Evolutionary conservation across 176 grass and related monocot species (phyloP).

Genomic region (sorghum (Sorghum bicolor)): DNA sequence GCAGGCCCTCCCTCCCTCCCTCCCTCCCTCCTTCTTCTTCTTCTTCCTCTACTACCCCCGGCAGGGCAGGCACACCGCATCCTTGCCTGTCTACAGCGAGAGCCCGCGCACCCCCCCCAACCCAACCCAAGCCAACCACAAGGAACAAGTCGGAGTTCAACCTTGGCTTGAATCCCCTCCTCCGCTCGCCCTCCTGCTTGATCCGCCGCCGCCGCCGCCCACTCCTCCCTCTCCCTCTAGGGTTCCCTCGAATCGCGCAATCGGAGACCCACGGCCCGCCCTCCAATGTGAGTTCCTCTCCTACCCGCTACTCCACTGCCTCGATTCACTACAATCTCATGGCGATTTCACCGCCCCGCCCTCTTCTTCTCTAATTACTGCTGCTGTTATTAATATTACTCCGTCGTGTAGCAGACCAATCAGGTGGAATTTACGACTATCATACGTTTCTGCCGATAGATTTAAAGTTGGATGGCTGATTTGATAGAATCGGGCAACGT

Average conservation of each 20-base stretch:
- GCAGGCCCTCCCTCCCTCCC: no score
- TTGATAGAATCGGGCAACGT: not conserved
- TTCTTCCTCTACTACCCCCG: no score
- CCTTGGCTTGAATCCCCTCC: not conserved
- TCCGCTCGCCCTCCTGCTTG: not conserved
- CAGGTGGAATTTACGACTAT: not conserved
- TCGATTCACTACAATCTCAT: not conserved
- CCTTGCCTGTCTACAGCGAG: no score
- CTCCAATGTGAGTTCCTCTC: slow-evolving; percentile 40
- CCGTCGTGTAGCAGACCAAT: not conserved
- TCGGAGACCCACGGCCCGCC: not conserved
- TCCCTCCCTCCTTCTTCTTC: no score
- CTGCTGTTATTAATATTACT: not conserved
- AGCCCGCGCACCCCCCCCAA: no score
- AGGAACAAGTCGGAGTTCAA: not conserved
- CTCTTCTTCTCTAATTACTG: not conserved
- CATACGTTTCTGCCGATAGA: not conserved
- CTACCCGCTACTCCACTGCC: not conserved
- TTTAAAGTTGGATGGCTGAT: not conserved
- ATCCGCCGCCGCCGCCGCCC: not conserved
- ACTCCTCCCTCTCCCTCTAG: not conserved
- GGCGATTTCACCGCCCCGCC: not conserved
- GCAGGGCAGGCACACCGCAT: no score
- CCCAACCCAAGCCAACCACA: no score
- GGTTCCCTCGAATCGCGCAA: slow-evolving; percentile 29